Evolutionary conservation across 306 rosid species (phyloP).

Genomic region (Pterocarpus macrocarpus): DNA sequence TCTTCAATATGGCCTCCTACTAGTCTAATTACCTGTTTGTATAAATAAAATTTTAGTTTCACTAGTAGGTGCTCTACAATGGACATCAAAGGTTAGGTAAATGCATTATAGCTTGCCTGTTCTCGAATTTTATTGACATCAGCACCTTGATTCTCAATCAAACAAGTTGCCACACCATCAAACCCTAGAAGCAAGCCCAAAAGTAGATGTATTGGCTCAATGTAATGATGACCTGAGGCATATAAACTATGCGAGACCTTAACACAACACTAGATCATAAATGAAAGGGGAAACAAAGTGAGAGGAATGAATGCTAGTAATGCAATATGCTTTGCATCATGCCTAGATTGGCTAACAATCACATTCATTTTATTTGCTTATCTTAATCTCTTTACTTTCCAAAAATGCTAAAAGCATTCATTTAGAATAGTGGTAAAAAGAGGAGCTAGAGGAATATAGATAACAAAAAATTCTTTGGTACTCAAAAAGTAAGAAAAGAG

Average conservation of each 20-base stretch:
- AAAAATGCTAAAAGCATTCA: background rate
- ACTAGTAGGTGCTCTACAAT: background rate
- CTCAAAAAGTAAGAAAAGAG: too few relatives aligned
- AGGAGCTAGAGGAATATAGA: background rate
- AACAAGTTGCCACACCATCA: slow-evolving; percentile 71
- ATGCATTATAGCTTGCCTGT: slow-evolving; percentile 57
- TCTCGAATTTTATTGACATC: slow-evolving; percentile 73
- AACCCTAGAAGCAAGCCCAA: slow-evolving; percentile 74
- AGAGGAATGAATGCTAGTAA: background rate
- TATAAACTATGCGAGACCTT: slow-evolving; percentile 7
- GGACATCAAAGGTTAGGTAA: background rate
- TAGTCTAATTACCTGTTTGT: slow-evolving; percentile 64
- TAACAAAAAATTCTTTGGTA: too few relatives aligned
- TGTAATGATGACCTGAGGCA: slow-evolving; percentile 63
- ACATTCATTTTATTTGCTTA: slow-evolving; percentile 1
- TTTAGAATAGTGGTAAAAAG: background rate
- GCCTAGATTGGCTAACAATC: background rate
- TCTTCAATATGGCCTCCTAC: slow-evolving; percentile 44
- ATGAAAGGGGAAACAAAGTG: background rate
- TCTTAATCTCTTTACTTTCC: background rate
- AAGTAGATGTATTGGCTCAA: slow-evolving; percentile 72
- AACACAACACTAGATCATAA: background rate
- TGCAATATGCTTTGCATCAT: too few relatives aligned
- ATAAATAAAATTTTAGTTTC: slow-evolving; percentile 7
- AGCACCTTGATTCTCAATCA: slow-evolving; percentile 72